These are phyloP conservation scores for Eimeria praecox DNA, from an alignment of 169 alveolate genomes.

Conservation along the genomic window DNA sequence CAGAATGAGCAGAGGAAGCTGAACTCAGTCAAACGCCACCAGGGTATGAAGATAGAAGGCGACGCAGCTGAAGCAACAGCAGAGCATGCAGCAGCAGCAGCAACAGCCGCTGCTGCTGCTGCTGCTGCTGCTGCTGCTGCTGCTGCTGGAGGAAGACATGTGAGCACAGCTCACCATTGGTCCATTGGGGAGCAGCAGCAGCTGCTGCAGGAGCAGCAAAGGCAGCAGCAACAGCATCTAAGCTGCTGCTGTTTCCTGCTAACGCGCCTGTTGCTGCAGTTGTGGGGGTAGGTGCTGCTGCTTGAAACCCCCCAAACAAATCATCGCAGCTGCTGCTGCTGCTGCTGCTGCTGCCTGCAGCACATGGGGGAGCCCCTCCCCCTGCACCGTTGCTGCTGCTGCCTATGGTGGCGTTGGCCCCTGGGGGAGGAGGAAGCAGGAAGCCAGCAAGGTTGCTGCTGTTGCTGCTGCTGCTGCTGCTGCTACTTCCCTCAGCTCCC, in stretches of 20 bases:
- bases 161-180: slow-evolving; percentile 7
- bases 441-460: slow-evolving; percentile 13
- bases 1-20: background rate
- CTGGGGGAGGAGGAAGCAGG: slow-evolving; percentile 61
- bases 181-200: slow-evolving; percentile 36
- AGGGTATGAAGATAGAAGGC: background rate
- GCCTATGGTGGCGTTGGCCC: background rate
- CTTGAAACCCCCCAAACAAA: slow-evolving; percentile 58
- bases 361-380: background rate
- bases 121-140: background rate
- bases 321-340: slow-evolving; percentile 33
- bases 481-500: background rate
- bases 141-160: background rate
- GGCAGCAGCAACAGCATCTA: slow-evolving; percentile 47
- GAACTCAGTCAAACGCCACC: background rate
- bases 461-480: slow-evolving; percentile 44
- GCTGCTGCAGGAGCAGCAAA: slow-evolving; percentile 58
- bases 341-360: background rate
- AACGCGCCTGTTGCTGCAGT: slow-evolving; percentile 5
- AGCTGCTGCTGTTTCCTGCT: slow-evolving; percentile 40
- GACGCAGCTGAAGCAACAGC: background rate
- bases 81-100: background rate
- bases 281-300: slow-evolving; percentile 4
- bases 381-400: slow-evolving; percentile 38
- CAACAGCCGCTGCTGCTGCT: slow-evolving; percentile 14